Conservation (phyloP, 1,284 basidiomycete genomes). For the Ustilago crameri region DNA sequence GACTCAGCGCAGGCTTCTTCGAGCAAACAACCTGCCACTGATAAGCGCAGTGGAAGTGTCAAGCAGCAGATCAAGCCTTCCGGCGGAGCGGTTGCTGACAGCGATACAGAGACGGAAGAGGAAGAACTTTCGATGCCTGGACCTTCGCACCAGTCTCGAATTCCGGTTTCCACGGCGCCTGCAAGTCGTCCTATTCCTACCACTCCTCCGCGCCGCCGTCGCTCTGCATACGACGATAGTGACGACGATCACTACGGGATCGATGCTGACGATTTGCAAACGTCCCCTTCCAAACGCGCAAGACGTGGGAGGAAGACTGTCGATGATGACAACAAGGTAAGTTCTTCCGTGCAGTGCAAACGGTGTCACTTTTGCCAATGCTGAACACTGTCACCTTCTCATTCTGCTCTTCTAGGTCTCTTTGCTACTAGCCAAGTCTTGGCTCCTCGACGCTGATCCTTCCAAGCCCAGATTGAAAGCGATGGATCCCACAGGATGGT, state of each 20-base stretch:
- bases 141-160: background rate
- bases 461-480: constrained; percentile 22
- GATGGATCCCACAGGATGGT: constrained; percentile 75
- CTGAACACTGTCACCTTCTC: background rate
- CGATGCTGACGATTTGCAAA: constrained; percentile 17
- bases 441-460: constrained; percentile 73
- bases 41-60: too few relatives aligned
- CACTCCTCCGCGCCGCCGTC: background rate
- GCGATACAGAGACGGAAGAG: constrained; percentile 41
- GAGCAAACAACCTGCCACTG: background rate
- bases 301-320: constrained; percentile 11
- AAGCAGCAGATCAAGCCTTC: background rate
- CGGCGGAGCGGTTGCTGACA: constrained; percentile 1
- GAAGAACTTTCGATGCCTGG: constrained; percentile 19
- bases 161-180: background rate
- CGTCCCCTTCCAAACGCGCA: constrained; percentile 28
- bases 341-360: background rate
- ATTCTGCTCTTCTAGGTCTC: constrained; percentile 12
- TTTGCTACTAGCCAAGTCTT: constrained; percentile 74
- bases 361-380: background rate
- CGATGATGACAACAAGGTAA: constrained; percentile 31
- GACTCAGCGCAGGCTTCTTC: background rate
- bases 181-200: background rate
- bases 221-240: constrained; percentile 12
- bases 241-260: constrained; percentile 13